phyloP scores from a whole-genome alignment of 495 filamentous ascomycete species.

The Aspergillus egyptiacus region DNA sequence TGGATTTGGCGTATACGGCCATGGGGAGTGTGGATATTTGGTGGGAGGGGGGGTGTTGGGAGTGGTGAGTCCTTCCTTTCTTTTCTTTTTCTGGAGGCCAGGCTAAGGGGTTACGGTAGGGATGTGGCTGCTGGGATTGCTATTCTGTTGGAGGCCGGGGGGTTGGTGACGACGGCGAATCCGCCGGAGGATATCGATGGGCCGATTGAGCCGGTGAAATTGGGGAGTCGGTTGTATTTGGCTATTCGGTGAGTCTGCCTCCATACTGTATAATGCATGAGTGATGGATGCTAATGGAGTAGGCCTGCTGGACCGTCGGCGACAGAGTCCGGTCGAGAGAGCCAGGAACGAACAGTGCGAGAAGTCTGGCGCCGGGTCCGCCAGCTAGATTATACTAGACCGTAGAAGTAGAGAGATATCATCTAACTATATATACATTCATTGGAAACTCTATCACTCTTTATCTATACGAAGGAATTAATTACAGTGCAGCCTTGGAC shows the following conservation, averaged over 20 bases:
- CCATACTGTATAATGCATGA: background rate
- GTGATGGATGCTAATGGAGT: background rate
- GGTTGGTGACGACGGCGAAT: constrained; percentile 61
- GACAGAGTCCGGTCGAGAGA: constrained; percentile 54
- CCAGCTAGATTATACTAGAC: constrained; percentile 53
- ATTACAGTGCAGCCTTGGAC: constrained; percentile 29
- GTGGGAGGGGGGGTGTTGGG: constrained; percentile 58
- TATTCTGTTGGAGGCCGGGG: constrained; percentile 55
- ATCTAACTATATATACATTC: constrained; percentile 11
- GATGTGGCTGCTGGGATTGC: constrained; percentile 52
- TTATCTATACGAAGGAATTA: constrained; percentile 8
- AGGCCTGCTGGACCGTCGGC: constrained; percentile 56
- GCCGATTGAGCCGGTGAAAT: constrained; percentile 48
- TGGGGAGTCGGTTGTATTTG: constrained; percentile 60
- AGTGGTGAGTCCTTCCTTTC: constrained; percentile 36
- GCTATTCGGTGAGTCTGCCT: constrained; percentile 47
- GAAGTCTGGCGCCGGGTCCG: constrained; percentile 62
- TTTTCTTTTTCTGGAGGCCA: background rate
- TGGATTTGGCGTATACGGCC: constrained; percentile 52
- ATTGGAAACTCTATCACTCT: constrained; percentile 1
- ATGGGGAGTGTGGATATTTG: constrained; percentile 54
- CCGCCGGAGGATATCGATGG: constrained; percentile 51
- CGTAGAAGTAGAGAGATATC: constrained; percentile 17
- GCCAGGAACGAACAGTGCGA: constrained; percentile 60
- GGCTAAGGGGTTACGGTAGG: constrained; percentile 26